Base-by-base conservation (phyloP, 75 land plant genomes). In the Pinus tabuliformis region DNA sequence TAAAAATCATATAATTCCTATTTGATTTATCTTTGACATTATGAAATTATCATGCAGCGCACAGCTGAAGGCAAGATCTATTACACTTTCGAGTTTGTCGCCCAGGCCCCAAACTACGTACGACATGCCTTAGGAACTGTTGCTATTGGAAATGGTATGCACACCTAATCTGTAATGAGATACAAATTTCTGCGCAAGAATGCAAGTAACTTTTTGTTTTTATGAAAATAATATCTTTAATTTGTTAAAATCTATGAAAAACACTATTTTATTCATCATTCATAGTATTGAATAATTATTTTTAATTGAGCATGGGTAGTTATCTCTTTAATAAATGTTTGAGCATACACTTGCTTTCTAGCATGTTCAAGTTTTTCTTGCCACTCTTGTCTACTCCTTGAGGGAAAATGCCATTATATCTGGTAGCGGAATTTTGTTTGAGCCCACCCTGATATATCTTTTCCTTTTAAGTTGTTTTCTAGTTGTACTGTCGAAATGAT, bases 81-180 rank as follows among this genome's bases (percentile, higher is more conserved):
- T 63, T 97, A 97, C 84, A 90, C 93, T 5, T 92, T 97, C 61
- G 99, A 97, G 83, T 97, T 94, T 66, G 56, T 86, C 39, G 93
- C 95, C 30, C 86, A 97, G 74, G 99, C 97, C 73, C 86, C 93
- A 79, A 97, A 90, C 84, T 97, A 81, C 76, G 94, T 90, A 21
- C 88, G 99, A 5, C 99, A 97, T 81, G 99, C 91, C 73, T 88
- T 97, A 52, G 89, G 93, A 58, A 71, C 91, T 28, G 81, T 97
- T 63, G 58, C 90, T 59, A 87, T 97, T 63, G 91, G 84, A 36
- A 89, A 97, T 80, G 99, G 99, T 97, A 85, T 57, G 82, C 21
- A 74, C 45, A 17, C 28, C 1, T 20, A 68, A 68, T 39, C 11
- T 42, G 9, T 21, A 6, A 3, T 39, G 72, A 17, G 49, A 20